phyloP scores from a whole-genome alignment of 1,284 basidiomycete genomes.

The Pseudozyma flocculosa region DNA sequence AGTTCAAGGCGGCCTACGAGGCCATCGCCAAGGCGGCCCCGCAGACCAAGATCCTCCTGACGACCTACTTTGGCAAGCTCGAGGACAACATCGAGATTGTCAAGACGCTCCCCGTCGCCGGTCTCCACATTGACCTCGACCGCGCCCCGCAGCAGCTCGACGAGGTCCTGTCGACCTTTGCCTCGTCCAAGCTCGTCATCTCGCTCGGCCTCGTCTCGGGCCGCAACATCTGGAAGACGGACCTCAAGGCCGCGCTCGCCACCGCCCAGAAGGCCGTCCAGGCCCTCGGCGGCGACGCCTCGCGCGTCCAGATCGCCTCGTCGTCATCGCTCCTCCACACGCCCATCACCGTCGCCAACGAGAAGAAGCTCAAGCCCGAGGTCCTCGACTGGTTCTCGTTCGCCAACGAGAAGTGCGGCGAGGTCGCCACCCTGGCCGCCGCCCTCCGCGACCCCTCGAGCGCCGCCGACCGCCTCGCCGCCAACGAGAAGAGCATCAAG shows the following conservation, averaged over 20 bases:
- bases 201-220: constrained; percentile 97
- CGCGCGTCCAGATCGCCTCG: constrained; percentile 86
- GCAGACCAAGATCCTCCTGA: constrained; percentile 81
- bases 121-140: constrained; percentile 95
- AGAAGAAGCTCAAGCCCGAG: constrained; percentile 85
- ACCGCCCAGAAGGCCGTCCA: constrained; percentile 74
- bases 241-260: constrained; percentile 81
- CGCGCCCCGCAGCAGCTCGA: constrained; percentile 84
- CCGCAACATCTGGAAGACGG: constrained; percentile 99
- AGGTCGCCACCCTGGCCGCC: constrained; percentile 81
- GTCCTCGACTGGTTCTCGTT: constrained; percentile 99
- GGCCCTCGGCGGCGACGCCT: constrained; percentile 44
- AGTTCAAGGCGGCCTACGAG: constrained; percentile 80
- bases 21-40: constrained; percentile 74
- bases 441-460: constrained; percentile 46
- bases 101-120: constrained; percentile 87
- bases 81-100: constrained; percentile 87
- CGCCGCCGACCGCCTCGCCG: constrained; percentile 42
- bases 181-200: constrained; percentile 66
- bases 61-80: constrained; percentile 92
- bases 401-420: constrained; percentile 91
- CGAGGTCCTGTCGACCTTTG: constrained; percentile 74
- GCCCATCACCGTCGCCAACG: constrained; percentile 88
- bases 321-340: constrained; percentile 98
- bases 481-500: constrained; percentile 85